Percentiles rank a stretch among this genome's conserved stretches.
These are phyloP conservation scores for Chalciporus sphaerocephalus DNA, from an alignment of 768 basidiomycete genomes.

Conservation along the genomic window DNA sequence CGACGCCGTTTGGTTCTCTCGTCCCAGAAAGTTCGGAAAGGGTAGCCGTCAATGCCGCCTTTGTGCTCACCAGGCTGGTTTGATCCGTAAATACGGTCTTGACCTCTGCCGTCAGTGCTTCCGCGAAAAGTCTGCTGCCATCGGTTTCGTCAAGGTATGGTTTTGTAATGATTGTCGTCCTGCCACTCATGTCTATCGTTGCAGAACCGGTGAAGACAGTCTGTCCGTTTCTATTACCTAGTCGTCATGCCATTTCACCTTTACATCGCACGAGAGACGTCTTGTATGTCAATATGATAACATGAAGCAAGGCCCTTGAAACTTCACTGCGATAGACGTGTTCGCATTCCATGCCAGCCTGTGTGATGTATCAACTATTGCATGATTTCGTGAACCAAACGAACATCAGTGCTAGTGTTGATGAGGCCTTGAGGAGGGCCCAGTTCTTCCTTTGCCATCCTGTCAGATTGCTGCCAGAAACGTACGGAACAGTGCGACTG, in stretches of 20 bases:
- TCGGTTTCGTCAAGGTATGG: slow-evolving; percentile 90
- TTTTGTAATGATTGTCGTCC: background rate
- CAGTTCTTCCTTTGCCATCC: too few relatives aligned
- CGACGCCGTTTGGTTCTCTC: slow-evolving; percentile 98
- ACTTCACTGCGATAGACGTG: too few relatives aligned
- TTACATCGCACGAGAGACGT: slow-evolving; percentile 3
- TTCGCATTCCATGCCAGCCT: too few relatives aligned
- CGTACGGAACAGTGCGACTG: too few relatives aligned
- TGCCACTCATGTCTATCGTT: background rate
- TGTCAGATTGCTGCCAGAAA: too few relatives aligned
- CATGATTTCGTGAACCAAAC: too few relatives aligned
- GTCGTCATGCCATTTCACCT: slow-evolving; percentile 2
- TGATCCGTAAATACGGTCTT: slow-evolving; percentile 95
- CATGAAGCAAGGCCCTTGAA: slow-evolving; percentile 15
- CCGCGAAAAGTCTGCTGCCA: slow-evolving; percentile 91
- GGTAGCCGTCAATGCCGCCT: slow-evolving; percentile 95
- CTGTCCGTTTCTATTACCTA: slow-evolving; percentile 3
- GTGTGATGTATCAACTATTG: too few relatives aligned
- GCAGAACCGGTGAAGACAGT: slow-evolving; percentile 45
- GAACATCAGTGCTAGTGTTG: too few relatives aligned
- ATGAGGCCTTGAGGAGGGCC: too few relatives aligned
- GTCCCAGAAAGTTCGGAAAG: slow-evolving; percentile 92
- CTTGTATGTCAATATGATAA: slow-evolving; percentile 20
- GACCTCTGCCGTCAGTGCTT: slow-evolving; percentile 98
- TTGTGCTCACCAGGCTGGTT: slow-evolving; percentile 95